Evolutionary conservation across 108 stramenopile species (phyloP).

Genomic region (Cyclotella atomus): DNA sequence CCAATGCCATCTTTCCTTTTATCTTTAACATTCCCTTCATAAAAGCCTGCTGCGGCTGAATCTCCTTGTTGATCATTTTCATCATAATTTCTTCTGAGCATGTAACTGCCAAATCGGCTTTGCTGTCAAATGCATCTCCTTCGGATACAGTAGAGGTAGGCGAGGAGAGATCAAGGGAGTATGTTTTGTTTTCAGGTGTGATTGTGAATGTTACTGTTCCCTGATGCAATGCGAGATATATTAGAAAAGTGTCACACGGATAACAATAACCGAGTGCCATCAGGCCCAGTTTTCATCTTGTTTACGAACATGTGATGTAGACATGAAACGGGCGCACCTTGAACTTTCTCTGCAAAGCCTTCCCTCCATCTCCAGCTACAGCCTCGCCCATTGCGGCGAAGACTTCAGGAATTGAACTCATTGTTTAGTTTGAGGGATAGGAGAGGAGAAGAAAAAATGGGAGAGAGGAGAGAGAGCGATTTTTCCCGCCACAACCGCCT

Average conservation of each 20-base stretch:
- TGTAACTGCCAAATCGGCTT: conserved; percentile 32
- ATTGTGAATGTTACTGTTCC: conserved; percentile 45
- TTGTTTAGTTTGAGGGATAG: too few species aligned
- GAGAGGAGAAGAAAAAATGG: too few species aligned
- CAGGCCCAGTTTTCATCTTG: too few species aligned
- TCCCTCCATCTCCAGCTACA: conserved; percentile 43
- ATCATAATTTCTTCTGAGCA: conserved; percentile 47
- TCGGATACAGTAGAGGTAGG: conserved; percentile 23
- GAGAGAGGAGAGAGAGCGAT: too few species aligned
- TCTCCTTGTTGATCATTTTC: conserved; percentile 48
- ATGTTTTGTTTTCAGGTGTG: conserved; percentile 20
- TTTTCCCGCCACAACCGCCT: not conserved
- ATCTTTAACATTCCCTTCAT: conserved; percentile 72
- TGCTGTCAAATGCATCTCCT: conserved; percentile 38
- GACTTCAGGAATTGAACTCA: conserved; percentile 45
- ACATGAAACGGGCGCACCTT: conserved; percentile 38
- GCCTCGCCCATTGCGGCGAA: conserved; percentile 56
- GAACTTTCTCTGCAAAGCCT: conserved; percentile 47
- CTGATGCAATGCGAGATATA: conserved; percentile 20
- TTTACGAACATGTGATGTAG: too few species aligned
- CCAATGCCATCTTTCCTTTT: conserved; percentile 85
- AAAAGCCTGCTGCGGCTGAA: conserved; percentile 57
- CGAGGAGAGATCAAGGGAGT: conserved; percentile 46
- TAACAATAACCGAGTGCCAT: too few species aligned
- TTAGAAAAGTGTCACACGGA: too few species aligned